phyloP scores from a whole-genome alignment of 108 stramenopile species.

The Poteriospumella lacustris region DNA sequence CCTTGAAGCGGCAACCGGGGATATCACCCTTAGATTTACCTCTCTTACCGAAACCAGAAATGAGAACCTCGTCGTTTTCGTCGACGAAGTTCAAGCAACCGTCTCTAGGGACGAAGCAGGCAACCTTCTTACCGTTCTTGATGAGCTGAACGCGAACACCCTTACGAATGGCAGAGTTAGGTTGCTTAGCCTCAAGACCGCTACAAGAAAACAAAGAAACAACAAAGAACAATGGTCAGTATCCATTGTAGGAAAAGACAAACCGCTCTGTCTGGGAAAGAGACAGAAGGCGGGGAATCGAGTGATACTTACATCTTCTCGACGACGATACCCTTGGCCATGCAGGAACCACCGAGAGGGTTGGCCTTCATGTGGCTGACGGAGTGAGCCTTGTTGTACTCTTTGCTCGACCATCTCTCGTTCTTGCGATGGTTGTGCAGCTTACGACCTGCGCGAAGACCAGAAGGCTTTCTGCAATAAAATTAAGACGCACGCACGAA shows the following conservation, averaged over 20 bases:
- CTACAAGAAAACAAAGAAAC: too few species aligned
- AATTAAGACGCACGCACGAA: too few species aligned
- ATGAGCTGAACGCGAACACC: conserved; percentile 99
- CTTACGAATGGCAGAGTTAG: conserved; percentile 99
- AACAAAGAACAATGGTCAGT: too few species aligned
- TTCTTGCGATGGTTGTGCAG: conserved; percentile 91
- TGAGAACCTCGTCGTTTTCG: conserved; percentile 99
- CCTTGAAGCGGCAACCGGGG: conserved; percentile 99
- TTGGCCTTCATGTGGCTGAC: conserved; percentile 99
- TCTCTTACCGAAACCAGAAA: conserved; percentile 98
- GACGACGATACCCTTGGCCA: conserved; percentile 99
- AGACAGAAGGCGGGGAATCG: neutral
- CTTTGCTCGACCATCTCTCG: conserved; percentile 79
- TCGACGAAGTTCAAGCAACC: conserved; percentile 99
- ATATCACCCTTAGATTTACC: conserved; percentile 99
- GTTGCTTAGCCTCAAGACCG: conserved; percentile 99
- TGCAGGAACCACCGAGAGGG: conserved; percentile 98
- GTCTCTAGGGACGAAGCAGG: conserved; percentile 98
- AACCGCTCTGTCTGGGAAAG: too few species aligned
- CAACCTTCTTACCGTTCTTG: conserved; percentile 99
- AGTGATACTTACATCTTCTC: conserved; percentile 82
- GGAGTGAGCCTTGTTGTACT: conserved; percentile 97
- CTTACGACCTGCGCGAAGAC: conserved; percentile 97
- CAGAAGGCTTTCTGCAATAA: conserved; percentile 76
- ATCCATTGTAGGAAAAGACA: too few species aligned